Base-by-base conservation (phyloP, 805 yeast species). In the Wickerhamomyces queroliae region DNA sequence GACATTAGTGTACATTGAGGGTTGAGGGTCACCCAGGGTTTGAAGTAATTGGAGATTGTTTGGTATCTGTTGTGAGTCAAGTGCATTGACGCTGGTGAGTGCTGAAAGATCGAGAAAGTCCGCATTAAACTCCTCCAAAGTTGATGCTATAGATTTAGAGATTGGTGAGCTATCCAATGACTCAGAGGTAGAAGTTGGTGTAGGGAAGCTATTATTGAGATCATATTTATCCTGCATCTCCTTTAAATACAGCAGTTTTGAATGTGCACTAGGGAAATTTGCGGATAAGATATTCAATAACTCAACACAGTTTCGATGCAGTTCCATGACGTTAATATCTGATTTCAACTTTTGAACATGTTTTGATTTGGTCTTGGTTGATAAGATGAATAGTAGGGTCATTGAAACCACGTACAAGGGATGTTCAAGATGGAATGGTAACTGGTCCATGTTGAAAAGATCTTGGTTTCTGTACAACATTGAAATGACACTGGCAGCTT, bases 371-470 rank as follows among this genome's bases (percentile, higher is more conserved):
- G 5, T 22, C 7, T 25, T 20, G 13, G 17, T 15, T 5, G 22
- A 16, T 20, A 38, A 21, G 5, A 44, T 21, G 28, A 35, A 35
- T 2, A 48, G 31, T 19, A 41, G 25, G 5, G 44, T 38, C 15
- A 51, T 46, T 4, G 44, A 37, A 6, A 45, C 38, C 7, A 35
- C 20, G 22, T 42, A 40, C 13, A 43, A 20, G 3, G 45, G 35
- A 15, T 44, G 38, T 5, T 44, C 37, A 8, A 43, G 39, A n/a
- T 43, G 44, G 32, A 43, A 50, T 3, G 56, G 50, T 3, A 45
- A 15, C n/a, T 42, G 29, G 24, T 40, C 36, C 4, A 42, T 18
- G 12, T 35, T 40, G 3, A 25, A 10, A 3, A 22, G 15, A 3
- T 32, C 29, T 11, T 33, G 39, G 12, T 33, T 15, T 7, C 22